Evolutionary conservation across 495 filamentous ascomycete species (phyloP).

Genomic region (Aeminium ludgeri): DNA sequence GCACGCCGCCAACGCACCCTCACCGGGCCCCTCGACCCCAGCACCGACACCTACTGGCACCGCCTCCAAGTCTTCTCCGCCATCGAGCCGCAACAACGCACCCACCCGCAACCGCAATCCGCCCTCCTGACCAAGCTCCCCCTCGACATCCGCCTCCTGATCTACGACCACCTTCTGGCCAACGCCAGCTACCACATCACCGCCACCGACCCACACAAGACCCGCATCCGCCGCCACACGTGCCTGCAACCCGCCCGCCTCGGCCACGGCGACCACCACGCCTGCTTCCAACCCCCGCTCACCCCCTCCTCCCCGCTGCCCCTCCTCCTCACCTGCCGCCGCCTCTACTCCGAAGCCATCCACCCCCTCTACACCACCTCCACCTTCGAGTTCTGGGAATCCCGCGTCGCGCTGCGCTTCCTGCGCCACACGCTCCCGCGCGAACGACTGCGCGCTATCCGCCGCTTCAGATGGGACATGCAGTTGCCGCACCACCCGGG

Average conservation of each 20-base stretch:
- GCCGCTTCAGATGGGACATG: constrained; percentile 12
- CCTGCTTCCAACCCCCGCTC: background rate
- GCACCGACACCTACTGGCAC: constrained; percentile 1
- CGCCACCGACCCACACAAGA: background rate
- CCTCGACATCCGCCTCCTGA: constrained; percentile 15
- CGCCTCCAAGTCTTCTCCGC: constrained; percentile 1
- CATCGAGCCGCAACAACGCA: constrained; percentile 2
- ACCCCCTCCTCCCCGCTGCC: constrained; percentile 7
- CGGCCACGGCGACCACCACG: constrained; percentile 6
- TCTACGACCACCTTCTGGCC: constrained; percentile 15
- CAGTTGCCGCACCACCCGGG: constrained; percentile 12
- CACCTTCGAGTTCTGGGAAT: constrained; percentile 26
- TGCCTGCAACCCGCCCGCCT: constrained; percentile 8
- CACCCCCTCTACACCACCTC: constrained; percentile 18
- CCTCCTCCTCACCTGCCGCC: constrained; percentile 20
- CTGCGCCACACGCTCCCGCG: constrained; percentile 10
- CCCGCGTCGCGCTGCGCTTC: constrained; percentile 12
- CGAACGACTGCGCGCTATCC: constrained; percentile 9
- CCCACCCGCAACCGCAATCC: constrained; percentile 4
- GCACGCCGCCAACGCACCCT: constrained; percentile 10
- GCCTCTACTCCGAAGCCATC: constrained; percentile 18
- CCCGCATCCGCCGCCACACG: constrained; percentile 11
- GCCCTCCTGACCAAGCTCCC: constrained; percentile 11
- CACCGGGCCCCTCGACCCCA: constrained; percentile 8
- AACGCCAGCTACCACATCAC: constrained; percentile 13